Conservation (phyloP, 495 filamentous ascomycete species). For the Neurospora intermedia region DNA sequence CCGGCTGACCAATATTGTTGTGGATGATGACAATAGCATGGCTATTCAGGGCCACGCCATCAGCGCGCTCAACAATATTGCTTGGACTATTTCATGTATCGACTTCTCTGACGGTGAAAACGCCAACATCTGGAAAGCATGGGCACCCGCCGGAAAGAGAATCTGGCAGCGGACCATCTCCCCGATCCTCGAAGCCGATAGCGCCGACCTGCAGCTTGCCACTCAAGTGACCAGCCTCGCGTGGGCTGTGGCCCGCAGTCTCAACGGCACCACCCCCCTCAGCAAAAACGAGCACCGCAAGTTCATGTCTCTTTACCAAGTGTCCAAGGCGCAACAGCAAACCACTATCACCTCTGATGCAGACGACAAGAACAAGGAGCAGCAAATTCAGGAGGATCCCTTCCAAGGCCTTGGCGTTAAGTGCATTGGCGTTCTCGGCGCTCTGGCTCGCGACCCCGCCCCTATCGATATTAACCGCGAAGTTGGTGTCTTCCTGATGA, state of each 20-base stretch:
- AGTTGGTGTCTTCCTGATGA: constrained; percentile 49
- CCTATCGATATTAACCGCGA: constrained; percentile 38
- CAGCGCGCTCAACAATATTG: constrained; percentile 47
- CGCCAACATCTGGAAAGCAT: constrained; percentile 30
- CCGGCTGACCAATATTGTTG: constrained; percentile 22
- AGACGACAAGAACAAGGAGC: constrained; percentile 8
- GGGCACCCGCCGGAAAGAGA: constrained; percentile 37
- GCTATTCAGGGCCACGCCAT: constrained; percentile 38
- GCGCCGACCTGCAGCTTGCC: constrained; percentile 47
- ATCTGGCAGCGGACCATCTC: constrained; percentile 43
- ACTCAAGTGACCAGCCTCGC: constrained; percentile 47
- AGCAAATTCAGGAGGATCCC: constrained; percentile 23
- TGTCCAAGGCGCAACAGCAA: constrained; percentile 25
- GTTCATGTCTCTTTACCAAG: constrained; percentile 51
- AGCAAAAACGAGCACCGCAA: constrained; percentile 39
- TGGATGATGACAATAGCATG: constrained; percentile 13
- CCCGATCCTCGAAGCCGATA: constrained; percentile 44
- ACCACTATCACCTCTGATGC: constrained; percentile 9
- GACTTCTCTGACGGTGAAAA: constrained; percentile 34
- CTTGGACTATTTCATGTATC: constrained; percentile 45
- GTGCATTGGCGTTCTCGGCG: constrained; percentile 50
- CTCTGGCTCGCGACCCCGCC: constrained; percentile 38
- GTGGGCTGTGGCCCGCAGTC: constrained; percentile 46
- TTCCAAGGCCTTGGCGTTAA: constrained; percentile 46
- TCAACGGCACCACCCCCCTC: constrained; percentile 36